These are phyloP conservation scores for Suillus placidus DNA, from an alignment of 768 basidiomycete species.

Conservation along the genomic window DNA sequence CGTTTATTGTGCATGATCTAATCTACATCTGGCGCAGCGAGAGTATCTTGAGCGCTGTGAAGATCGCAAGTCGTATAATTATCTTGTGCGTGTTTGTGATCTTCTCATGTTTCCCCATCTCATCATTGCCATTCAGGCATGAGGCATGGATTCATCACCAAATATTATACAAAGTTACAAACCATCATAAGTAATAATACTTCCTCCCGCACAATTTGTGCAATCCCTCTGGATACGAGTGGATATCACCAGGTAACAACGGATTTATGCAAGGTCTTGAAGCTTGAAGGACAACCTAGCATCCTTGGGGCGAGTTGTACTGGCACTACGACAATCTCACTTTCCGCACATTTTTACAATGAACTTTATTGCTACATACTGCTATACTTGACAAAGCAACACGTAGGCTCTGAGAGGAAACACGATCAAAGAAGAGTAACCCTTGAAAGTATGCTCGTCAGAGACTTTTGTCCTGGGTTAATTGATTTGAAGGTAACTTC, in stretches of 20 bases:
- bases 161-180: neutral
- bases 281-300: neutral
- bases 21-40: slow-evolving; percentile 49
- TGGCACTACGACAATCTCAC: neutral
- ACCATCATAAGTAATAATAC: neutral
- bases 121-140: slow-evolving; percentile 23
- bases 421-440: slow-evolving; percentile 4
- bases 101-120: neutral
- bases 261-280: neutral
- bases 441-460: slow-evolving; percentile 15
- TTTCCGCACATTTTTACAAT: neutral
- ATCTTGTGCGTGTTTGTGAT: slow-evolving; percentile 47
- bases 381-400: slow-evolving; percentile 33
- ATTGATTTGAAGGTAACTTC: slow-evolving; percentile 35
- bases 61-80: slow-evolving; percentile 87
- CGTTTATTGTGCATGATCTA: neutral
- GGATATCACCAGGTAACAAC: neutral
- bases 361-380: slow-evolving; percentile 29
- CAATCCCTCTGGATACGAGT: neutral
- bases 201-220: neutral
- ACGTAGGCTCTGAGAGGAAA: slow-evolving; percentile 32
- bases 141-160: slow-evolving; percentile 10
- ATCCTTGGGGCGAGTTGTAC: neutral
- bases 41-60: slow-evolving; percentile 93
- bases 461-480: slow-evolving; percentile 41